These are phyloP conservation scores for Globisporangium canariense DNA, from an alignment of 352 stramenopile species.

Conservation along the genomic window DNA sequence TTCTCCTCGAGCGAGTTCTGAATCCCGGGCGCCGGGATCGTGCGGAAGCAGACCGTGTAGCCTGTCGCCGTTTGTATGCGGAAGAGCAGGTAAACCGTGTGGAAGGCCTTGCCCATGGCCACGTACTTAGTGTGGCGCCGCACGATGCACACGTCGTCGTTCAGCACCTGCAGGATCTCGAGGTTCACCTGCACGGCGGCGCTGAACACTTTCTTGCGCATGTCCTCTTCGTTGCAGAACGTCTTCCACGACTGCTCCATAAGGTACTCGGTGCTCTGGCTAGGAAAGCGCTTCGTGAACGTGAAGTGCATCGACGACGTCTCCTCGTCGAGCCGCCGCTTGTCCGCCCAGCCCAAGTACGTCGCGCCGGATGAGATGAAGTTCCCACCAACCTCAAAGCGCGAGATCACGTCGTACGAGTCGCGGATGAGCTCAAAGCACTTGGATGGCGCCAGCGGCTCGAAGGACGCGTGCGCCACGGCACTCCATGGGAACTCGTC, in stretches of 20 bases:
- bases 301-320: constrained; percentile 53
- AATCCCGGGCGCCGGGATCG: constrained; percentile 47
- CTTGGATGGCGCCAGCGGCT: constrained; percentile 20
- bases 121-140: constrained; percentile 54
- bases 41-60: constrained; percentile 67
- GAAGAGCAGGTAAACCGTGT: constrained; percentile 73
- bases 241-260: constrained; percentile 50
- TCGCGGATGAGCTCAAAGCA: constrained; percentile 55
- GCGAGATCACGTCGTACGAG: constrained; percentile 47
- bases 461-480: constrained; percentile 32
- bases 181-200: constrained; percentile 40
- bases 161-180: constrained; percentile 46
- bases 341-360: constrained; percentile 62
- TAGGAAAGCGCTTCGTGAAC: constrained; percentile 49
- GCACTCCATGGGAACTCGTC: constrained; percentile 22
- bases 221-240: constrained; percentile 43
- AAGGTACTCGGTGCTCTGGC: constrained; percentile 30
- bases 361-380: constrained; percentile 47
- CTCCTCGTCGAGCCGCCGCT: constrained; percentile 37
- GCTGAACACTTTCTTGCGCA: constrained; percentile 50
- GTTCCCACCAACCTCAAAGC: constrained; percentile 41
- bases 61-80: constrained; percentile 45
- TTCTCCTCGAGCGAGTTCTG: constrained; percentile 42
- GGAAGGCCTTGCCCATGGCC: constrained; percentile 46
- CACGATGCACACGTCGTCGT: constrained; percentile 48